These are phyloP conservation scores for Escovopsis weberi DNA, from an alignment of 2,329 filamentous ascomycete species.

Conservation along the genomic window DNA sequence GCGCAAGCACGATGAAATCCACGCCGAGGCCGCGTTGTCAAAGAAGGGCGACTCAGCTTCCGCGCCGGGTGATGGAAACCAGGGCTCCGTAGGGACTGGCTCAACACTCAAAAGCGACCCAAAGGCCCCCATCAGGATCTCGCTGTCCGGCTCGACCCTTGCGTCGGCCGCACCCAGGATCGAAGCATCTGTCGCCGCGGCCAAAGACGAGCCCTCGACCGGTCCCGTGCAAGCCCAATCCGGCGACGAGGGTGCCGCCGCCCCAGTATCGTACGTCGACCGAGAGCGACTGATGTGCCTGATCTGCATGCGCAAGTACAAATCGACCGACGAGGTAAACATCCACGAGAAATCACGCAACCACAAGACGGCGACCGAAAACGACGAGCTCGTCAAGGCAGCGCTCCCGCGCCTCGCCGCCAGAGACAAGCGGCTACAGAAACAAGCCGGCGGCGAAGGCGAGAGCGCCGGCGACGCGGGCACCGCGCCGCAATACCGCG, in stretches of 20 bases:
- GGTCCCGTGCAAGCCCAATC: constrained; percentile 1
- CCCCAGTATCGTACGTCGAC: constrained; percentile 40
- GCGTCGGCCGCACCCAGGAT: background rate
- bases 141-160: constrained; percentile 12
- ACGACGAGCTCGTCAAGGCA: constrained; percentile 33
- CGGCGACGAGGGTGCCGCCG: background rate
- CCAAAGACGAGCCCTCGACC: background rate
- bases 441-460: constrained; percentile 12
- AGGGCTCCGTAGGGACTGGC: background rate
- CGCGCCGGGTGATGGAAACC: background rate
- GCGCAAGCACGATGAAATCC: constrained; percentile 27
- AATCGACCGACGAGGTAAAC: constrained; percentile 26
- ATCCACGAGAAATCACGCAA: constrained; percentile 29
- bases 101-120: constrained; percentile 6
- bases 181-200: constrained; percentile 6
- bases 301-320: constrained; percentile 33
- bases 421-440: constrained; percentile 22
- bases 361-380: constrained; percentile 25
- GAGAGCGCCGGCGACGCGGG: too few species aligned
- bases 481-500: constrained; percentile 35
- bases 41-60: constrained; percentile 1
- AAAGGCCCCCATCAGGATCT: constrained; percentile 17
- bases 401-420: constrained; percentile 26
- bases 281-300: constrained; percentile 31
- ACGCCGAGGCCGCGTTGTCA: constrained; percentile 8